Evolutionary conservation across 2,329 filamentous ascomycete genomes (phyloP).

Genomic region (Fusarium camptoceras): DNA sequence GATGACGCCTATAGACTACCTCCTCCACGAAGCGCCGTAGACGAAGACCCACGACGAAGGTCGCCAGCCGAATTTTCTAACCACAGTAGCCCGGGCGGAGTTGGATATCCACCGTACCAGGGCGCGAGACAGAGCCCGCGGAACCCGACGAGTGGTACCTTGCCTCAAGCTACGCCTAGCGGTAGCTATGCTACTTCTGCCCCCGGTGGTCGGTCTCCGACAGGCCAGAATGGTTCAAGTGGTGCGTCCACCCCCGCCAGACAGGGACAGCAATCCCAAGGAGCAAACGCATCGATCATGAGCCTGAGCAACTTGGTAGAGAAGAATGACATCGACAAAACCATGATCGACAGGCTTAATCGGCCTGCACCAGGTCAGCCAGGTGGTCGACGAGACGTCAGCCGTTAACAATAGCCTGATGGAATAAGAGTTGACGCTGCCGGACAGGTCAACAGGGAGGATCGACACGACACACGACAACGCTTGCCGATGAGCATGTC

Average conservation of each 20-base stretch:
- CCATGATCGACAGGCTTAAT: conserved; percentile 66
- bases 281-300: conserved; percentile 59
- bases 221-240: conserved; percentile 52
- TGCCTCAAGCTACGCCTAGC: conserved; percentile 49
- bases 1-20: conserved; percentile 59
- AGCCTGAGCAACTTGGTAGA: conserved; percentile 65
- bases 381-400: conserved; percentile 35
- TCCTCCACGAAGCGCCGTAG: conserved; percentile 57
- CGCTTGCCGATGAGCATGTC: conserved; percentile 31
- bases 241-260: conserved; percentile 52
- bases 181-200: conserved; percentile 42
- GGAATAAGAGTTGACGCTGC: conserved; percentile 41
- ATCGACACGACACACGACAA: conserved; percentile 30
- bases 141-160: conserved; percentile 50
- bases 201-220: conserved; percentile 53
- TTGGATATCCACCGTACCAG: conserved; percentile 54
- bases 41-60: conserved; percentile 63
- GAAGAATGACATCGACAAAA: conserved; percentile 65
- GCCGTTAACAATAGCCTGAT: conserved; percentile 35
- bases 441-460: conserved; percentile 44
- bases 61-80: conserved; percentile 64
- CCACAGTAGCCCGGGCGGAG: conserved; percentile 60
- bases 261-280: conserved; percentile 44
- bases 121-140: conserved; percentile 54
- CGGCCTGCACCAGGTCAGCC: conserved; percentile 45